Conservation (phyloP, 805 yeast species). For the Saturnispora halmiae region DNA sequence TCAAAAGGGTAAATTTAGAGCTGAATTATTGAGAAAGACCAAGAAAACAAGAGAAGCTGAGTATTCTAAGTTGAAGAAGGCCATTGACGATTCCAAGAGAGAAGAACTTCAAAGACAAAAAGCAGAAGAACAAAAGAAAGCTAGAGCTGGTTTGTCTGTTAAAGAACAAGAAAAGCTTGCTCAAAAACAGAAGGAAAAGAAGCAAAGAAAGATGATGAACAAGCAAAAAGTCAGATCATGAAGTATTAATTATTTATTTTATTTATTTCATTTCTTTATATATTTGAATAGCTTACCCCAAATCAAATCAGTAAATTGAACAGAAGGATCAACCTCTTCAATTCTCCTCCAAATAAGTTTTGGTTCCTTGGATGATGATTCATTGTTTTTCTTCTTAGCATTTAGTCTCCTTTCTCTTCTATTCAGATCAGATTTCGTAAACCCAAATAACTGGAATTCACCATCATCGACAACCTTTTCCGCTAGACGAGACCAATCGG, state of each 20-base stretch:
- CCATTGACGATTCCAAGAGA: constrained; percentile 52
- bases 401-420: constrained; percentile 14
- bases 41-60: constrained; percentile 72
- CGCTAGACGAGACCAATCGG: constrained; percentile 9
- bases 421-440: constrained; percentile 11
- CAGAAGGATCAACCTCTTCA: constrained; percentile 9
- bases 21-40: constrained; percentile 70
- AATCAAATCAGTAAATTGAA: constrained; percentile 8
- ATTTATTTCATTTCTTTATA: not conserved
- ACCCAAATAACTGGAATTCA: constrained; percentile 12
- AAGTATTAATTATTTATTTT: not conserved
- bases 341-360: constrained; percentile 8
- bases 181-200: constrained; percentile 72
- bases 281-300: constrained; percentile 7
- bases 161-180: constrained; percentile 75
- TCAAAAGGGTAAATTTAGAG: constrained; percentile 46
- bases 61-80: constrained; percentile 56
- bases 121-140: constrained; percentile 58
- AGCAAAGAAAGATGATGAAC: constrained; percentile 62
- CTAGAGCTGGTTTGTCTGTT: constrained; percentile 57
- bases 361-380: not conserved
- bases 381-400: constrained; percentile 1
- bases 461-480: constrained; percentile 13
- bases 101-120: constrained; percentile 66
- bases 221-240: constrained; percentile 42